Conservation (phyloP, 768 basidiomycete species). For the Pleurotus platypus region DNA sequence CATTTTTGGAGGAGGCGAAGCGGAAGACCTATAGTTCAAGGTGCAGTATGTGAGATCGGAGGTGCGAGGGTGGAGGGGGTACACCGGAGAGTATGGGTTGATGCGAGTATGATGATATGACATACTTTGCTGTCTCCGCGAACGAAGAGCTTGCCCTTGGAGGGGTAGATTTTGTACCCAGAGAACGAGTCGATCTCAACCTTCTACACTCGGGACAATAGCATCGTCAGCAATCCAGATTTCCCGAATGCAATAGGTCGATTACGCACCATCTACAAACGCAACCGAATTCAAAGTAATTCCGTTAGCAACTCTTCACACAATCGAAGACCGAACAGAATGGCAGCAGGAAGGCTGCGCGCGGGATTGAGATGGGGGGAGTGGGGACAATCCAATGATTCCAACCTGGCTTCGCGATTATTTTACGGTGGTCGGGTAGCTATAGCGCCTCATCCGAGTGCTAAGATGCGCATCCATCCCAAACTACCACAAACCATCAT, state of each 20-base stretch:
- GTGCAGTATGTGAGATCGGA: neutral
- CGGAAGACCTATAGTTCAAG: constrained; percentile 77
- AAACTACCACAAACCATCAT: constrained; percentile 16
- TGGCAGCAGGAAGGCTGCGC: too few relatives aligned
- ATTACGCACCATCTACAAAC: constrained; percentile 38
- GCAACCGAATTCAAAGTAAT: constrained; percentile 3
- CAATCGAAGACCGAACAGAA: neutral
- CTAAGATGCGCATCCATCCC: constrained; percentile 38
- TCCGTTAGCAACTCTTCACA: constrained; percentile 13
- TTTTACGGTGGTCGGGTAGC: too few relatives aligned
- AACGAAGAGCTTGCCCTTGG: constrained; percentile 94
- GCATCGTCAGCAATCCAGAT: constrained; percentile 12
- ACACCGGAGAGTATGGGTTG: neutral
- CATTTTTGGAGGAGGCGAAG: constrained; percentile 88
- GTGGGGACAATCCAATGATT: constrained; percentile 7
- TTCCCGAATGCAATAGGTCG: neutral
- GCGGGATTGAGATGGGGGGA: neutral
- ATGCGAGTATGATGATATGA: neutral
- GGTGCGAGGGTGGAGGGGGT: neutral
- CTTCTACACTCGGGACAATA: constrained; percentile 55
- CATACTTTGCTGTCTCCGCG: constrained; percentile 93
- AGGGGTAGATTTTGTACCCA: constrained; percentile 96
- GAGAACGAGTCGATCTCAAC: constrained; percentile 99
- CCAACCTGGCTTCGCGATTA: neutral
- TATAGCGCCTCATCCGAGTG: constrained; percentile 29